Conservation (phyloP, 148 eudicot genomes). For the Suaeda aralocaspica region DNA sequence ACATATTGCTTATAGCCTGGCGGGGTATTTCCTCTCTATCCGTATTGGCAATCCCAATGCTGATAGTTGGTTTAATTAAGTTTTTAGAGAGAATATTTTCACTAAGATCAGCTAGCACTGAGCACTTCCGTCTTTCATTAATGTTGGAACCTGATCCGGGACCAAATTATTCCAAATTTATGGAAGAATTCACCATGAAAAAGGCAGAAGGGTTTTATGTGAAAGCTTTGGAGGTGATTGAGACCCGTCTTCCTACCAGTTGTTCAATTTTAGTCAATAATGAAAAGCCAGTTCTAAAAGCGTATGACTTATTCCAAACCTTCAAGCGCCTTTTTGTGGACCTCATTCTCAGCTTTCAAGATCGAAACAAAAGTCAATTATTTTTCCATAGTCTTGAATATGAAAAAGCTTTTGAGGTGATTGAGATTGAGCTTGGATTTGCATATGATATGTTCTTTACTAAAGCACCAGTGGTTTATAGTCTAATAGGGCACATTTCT, state of each 20-base stretch:
- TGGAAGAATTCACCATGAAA: constrained; percentile 45
- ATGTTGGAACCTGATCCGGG: constrained; percentile 42
- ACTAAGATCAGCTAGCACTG: constrained; percentile 38
- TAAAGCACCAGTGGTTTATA: constrained; percentile 36
- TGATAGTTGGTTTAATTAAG: constrained; percentile 37
- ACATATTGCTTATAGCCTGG: constrained; percentile 34
- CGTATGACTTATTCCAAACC: constrained; percentile 30
- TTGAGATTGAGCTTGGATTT: constrained; percentile 51
- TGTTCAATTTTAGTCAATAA: not conserved
- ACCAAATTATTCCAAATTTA: constrained; percentile 49
- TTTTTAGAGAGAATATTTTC: constrained; percentile 38
- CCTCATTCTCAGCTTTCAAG: constrained; percentile 47
- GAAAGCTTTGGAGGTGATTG: constrained; percentile 27
- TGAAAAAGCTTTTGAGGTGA: constrained; percentile 34
- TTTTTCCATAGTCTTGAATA: constrained; percentile 13
- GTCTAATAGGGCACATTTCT: constrained; percentile 14
- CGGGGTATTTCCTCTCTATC: constrained; percentile 28
- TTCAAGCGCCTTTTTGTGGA: constrained; percentile 52
- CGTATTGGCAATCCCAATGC: constrained; percentile 23
- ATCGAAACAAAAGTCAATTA: constrained; percentile 31
- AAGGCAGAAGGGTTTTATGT: constrained; percentile 41
- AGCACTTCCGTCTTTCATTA: constrained; percentile 36
- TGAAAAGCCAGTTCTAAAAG: constrained; percentile 20
- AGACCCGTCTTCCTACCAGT: constrained; percentile 26
- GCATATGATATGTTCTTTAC: constrained; percentile 44